Percentiles rank a stretch among this genome's conserved stretches.
These are phyloP conservation scores for Quercus mongolica DNA, from an alignment of 306 rosid species.

Conservation along the genomic window DNA sequence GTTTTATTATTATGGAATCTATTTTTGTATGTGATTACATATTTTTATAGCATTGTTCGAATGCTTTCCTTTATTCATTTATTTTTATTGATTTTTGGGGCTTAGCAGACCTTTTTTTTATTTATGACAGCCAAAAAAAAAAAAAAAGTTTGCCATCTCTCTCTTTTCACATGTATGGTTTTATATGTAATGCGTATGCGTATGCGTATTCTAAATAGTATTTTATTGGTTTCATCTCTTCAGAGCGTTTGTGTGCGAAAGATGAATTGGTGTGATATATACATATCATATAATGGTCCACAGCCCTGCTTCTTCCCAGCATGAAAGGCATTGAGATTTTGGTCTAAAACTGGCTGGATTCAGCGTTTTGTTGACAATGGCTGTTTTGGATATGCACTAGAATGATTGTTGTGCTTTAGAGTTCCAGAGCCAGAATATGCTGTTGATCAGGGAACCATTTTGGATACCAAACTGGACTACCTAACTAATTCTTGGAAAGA, in stretches of 20 bases:
- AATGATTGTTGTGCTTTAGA: neutral
- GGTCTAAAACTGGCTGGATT: slow-evolving; percentile 16
- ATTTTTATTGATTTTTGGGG: too few relatives aligned
- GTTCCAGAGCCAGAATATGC: slow-evolving; percentile 17
- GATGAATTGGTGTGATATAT: slow-evolving; percentile 41
- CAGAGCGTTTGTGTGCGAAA: slow-evolving; percentile 84
- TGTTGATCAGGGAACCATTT: slow-evolving; percentile 21
- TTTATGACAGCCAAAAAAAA: too few relatives aligned
- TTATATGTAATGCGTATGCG: neutral
- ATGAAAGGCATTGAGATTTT: neutral
- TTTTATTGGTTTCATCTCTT: slow-evolving; percentile 22
- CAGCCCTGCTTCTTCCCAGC: slow-evolving; percentile 6
- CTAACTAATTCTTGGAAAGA: slow-evolving; percentile 23
- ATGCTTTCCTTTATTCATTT: neutral
- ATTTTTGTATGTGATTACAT: neutral
- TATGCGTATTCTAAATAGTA: neutral
- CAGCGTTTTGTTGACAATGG: neutral
- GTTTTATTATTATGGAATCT: neutral
- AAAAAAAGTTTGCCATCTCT: neutral
- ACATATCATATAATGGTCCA: neutral
- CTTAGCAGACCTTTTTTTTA: too few relatives aligned
- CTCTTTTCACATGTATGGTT: neutral
- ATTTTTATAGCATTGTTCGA: neutral
- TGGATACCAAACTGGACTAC: slow-evolving; percentile 18
- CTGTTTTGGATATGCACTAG: slow-evolving; percentile 10